Evolutionary conservation across 441 rosid species (phyloP).

Genomic region (Hura crepitans): DNA sequence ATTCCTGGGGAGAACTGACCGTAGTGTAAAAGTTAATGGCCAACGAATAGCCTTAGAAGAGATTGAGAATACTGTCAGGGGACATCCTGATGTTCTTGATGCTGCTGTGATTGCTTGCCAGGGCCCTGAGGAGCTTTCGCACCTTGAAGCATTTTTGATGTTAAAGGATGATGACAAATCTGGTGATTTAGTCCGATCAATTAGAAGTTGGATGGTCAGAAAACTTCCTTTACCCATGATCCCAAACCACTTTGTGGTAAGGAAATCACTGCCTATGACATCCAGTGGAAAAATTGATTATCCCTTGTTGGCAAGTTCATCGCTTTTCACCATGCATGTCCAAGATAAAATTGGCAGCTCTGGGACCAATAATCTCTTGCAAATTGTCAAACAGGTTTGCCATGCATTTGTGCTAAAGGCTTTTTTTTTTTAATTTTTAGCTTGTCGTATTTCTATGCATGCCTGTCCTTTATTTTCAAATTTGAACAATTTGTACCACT

Average conservation of each 20-base stretch:
- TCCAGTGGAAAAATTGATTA: constrained; percentile 87
- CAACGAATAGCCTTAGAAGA: constrained; percentile 76
- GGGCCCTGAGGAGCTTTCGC: constrained; percentile 38
- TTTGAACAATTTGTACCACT: background rate
- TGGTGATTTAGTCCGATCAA: constrained; percentile 34
- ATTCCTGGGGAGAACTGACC: constrained; percentile 77
- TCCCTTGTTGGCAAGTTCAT: constrained; percentile 43
- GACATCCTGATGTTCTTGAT: constrained; percentile 52
- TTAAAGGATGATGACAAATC: constrained; percentile 40
- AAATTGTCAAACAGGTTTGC: constrained; percentile 66
- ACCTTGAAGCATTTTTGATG: constrained; percentile 55
- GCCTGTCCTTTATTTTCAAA: background rate
- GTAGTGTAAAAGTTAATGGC: constrained; percentile 69
- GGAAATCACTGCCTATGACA: constrained; percentile 59
- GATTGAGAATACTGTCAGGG: constrained; percentile 60
- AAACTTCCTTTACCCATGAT: constrained; percentile 70
- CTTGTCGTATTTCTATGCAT: background rate
- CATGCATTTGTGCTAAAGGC: background rate
- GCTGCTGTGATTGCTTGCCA: constrained; percentile 55
- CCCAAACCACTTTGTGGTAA: constrained; percentile 50
- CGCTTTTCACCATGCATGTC: constrained; percentile 21
- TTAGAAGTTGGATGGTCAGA: constrained; percentile 53
- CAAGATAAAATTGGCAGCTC: constrained; percentile 30
- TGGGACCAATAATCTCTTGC: constrained; percentile 34
- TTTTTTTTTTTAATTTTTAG: no score